phyloP scores from a whole-genome alignment of 176 grass and related monocot genomes.

The Luzula sylvatica region DNA sequence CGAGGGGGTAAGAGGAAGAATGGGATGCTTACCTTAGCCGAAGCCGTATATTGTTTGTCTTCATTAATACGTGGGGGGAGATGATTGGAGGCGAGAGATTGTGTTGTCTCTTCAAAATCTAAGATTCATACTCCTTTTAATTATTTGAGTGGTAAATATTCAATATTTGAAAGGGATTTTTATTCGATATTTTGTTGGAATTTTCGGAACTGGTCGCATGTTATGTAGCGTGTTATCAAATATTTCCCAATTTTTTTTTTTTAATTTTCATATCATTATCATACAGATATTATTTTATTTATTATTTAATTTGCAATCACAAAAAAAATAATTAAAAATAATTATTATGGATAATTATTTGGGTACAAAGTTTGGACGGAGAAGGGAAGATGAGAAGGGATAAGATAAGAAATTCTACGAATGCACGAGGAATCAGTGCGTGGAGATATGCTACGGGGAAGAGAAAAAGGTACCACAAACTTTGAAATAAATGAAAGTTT shows the following conservation, averaged over 20 bases:
- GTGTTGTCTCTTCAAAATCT: neutral
- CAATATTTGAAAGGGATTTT: neutral
- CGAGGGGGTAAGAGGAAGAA: neutral
- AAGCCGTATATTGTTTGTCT: conserved; percentile 10
- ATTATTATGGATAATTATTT: no score
- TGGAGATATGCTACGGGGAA: no score
- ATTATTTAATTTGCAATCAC: no score
- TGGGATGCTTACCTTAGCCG: conserved; percentile 3
- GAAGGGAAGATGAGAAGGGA: no score
- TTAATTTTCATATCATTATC: no score
- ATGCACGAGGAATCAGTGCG: no score
- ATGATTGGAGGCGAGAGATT: conserved; percentile 1
- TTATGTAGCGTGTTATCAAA: conserved; percentile 15
- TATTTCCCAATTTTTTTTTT: neutral
- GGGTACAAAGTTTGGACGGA: no score
- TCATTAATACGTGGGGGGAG: neutral
- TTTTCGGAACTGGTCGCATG: neutral
- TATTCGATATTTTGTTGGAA: conserved; percentile 17
- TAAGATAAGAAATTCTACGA: no score
- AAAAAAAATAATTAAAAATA: no score
- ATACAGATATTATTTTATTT: no score
- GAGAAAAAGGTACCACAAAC: no score
- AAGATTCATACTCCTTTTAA: neutral
- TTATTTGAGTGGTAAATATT: neutral
- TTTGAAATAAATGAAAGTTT: no score